Evolutionary conservation across 345 rosid genomes (phyloP).

Genomic region (Limnanthes douglasii): DNA sequence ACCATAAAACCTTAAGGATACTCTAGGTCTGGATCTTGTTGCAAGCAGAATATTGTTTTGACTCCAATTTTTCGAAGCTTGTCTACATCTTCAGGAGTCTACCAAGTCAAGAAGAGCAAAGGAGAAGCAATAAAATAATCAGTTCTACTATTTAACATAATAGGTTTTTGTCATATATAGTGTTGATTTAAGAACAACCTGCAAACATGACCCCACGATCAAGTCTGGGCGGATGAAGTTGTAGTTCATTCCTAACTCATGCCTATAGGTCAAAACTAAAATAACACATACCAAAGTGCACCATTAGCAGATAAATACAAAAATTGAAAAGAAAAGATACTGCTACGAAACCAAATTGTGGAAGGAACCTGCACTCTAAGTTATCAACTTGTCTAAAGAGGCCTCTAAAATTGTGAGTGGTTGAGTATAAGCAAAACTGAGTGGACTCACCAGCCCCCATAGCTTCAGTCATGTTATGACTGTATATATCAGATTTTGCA

Average conservation of each 20-base stretch:
- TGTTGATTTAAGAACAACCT: constrained; percentile 30
- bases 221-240: constrained; percentile 73
- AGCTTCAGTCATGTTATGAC: constrained; percentile 88
- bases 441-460: constrained; percentile 86
- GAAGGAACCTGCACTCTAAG: background rate
- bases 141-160: too few relatives aligned
- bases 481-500: constrained; percentile 63
- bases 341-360: background rate
- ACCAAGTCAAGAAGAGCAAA: constrained; percentile 10
- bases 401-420: background rate
- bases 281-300: constrained; percentile 11
- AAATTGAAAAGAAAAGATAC: background rate
- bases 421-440: constrained; percentile 1
- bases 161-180: background rate
- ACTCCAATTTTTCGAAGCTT: constrained; percentile 75
- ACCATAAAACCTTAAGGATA: constrained; percentile 25
- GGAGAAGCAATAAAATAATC: background rate
- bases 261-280: constrained; percentile 86
- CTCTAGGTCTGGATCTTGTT: constrained; percentile 92
- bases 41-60: constrained; percentile 88
- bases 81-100: constrained; percentile 83
- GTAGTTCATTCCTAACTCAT: constrained; percentile 90
- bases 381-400: background rate
- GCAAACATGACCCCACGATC: constrained; percentile 94
- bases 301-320: constrained; percentile 4